Percentiles rank a stretch among this genome's conserved stretches.
Evolutionary conservation across 2,329 filamentous ascomycete species (phyloP).

Genomic region (Paecilomyces sp.): DNA sequence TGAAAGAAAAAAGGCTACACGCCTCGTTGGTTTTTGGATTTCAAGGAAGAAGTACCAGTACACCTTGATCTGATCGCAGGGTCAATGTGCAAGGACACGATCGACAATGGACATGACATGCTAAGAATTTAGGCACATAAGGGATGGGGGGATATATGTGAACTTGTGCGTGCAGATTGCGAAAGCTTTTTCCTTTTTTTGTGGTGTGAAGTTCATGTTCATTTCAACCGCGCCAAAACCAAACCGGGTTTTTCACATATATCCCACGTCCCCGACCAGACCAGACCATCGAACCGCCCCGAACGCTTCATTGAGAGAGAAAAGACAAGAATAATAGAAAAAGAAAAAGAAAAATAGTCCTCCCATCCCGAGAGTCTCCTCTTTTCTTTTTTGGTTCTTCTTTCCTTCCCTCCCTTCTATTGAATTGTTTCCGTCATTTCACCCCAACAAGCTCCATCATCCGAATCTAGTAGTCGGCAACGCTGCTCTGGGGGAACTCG

Average conservation of each 20-base stretch:
- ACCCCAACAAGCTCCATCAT: not conserved
- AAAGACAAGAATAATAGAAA: constrained; percentile 17
- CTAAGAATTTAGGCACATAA: not conserved
- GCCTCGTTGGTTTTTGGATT: not conserved
- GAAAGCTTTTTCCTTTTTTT: not conserved
- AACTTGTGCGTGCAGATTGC: not conserved
- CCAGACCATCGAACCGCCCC: not conserved
- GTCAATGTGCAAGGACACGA: not conserved
- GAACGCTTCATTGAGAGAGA: constrained; percentile 14
- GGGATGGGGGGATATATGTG: not conserved
- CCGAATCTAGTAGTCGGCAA: constrained; percentile 67
- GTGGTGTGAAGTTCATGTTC: not conserved
- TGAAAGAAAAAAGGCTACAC: not conserved
- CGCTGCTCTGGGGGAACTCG: constrained; percentile 87
- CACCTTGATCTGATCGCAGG: constrained; percentile 1
- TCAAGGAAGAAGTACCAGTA: not conserved
- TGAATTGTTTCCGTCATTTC: constrained; percentile 1
- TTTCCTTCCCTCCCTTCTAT: constrained; percentile 2
- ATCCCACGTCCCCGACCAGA: not conserved
- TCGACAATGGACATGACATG: constrained; percentile 1
- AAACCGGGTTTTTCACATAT: not conserved
- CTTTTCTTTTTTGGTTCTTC: not conserved
- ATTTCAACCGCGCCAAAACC: not conserved
- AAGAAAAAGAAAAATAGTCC: constrained; percentile 12
- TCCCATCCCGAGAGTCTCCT: constrained; percentile 1